Evolutionary conservation across 805 yeast genomes (phyloP).

Genomic region (Ogataea kodamae): DNA sequence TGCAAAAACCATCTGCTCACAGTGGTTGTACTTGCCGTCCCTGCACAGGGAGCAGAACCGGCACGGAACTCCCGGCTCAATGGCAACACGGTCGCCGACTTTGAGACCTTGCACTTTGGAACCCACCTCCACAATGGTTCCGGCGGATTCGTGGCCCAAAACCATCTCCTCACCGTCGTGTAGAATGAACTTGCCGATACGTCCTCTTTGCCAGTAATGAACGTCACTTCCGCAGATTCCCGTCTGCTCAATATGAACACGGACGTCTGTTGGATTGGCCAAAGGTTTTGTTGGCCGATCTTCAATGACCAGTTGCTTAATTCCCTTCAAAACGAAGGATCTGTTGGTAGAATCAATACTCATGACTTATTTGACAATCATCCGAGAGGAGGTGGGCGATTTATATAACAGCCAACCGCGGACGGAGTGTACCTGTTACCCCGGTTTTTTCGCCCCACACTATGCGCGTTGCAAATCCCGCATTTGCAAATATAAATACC

Average conservation of each 20-base stretch:
- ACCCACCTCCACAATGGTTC: conserved; percentile 71
- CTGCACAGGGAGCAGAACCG: conserved; percentile 71
- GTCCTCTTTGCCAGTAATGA: conserved; percentile 61
- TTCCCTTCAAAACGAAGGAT: conserved; percentile 62
- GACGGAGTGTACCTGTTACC: too few species aligned
- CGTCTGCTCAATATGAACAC: conserved; percentile 71
- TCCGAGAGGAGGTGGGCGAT: too few species aligned
- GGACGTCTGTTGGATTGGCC: conserved; percentile 60
- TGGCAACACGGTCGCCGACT: conserved; percentile 81
- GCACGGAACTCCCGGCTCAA: conserved; percentile 87
- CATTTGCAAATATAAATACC: too few species aligned
- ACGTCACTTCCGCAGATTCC: conserved; percentile 89
- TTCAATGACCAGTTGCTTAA: conserved; percentile 62
- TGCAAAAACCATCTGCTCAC: conserved; percentile 87
- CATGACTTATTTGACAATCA: too few species aligned
- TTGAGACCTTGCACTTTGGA: conserved; percentile 56
- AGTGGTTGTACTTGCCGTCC: conserved; percentile 74
- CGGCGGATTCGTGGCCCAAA: conserved; percentile 84
- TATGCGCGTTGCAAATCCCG: too few species aligned
- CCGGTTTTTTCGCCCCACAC: conserved; percentile 6
- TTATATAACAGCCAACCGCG: too few species aligned
- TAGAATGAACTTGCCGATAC: conserved; percentile 18
- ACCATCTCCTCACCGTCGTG: conserved; percentile 48
- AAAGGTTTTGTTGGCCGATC: conserved; percentile 62
- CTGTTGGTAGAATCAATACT: conserved; percentile 22